A percentile compares a stretch with the other conserved stretches of the same genome.
Conservation (phyloP, 306 rosid genomes). For the Canavalia gladiata region DNA sequence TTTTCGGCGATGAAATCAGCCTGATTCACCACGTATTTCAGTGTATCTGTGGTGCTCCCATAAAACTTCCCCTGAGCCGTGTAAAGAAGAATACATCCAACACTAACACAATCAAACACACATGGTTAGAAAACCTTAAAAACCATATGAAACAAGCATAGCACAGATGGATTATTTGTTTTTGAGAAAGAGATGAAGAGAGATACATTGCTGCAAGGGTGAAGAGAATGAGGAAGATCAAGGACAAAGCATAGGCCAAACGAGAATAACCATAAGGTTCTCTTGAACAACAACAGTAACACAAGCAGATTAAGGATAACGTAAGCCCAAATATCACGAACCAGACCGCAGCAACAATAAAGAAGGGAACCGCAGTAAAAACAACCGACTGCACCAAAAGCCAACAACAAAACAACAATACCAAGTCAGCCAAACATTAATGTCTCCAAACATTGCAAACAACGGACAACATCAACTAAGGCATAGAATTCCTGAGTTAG, state of each 20-base stretch:
- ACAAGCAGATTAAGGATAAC: constrained; percentile 66
- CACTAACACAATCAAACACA: constrained; percentile 60
- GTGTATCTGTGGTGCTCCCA: constrained; percentile 53
- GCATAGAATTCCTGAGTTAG: not conserved
- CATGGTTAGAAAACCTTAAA: constrained; percentile 29
- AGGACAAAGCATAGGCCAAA: constrained; percentile 60
- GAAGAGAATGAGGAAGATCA: constrained; percentile 59
- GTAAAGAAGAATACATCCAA: constrained; percentile 76
- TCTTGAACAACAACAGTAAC: constrained; percentile 73
- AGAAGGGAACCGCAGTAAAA: constrained; percentile 85
- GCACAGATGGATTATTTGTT: not conserved
- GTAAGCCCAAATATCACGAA: constrained; percentile 76
- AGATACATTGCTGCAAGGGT: constrained; percentile 65
- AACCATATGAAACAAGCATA: constrained; percentile 24
- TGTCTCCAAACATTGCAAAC: not conserved
- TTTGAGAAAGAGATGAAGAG: not conserved
- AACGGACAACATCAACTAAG: not conserved
- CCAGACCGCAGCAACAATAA: constrained; percentile 72
- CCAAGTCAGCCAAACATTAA: constrained; percentile 45
- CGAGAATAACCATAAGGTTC: constrained; percentile 63
- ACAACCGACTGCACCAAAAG: constrained; percentile 77
- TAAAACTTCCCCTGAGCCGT: constrained; percentile 65
- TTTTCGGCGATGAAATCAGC: constrained; percentile 57
- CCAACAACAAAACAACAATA: constrained; percentile 35
- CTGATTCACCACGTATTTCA: constrained; percentile 50